Evolutionary conservation across 2,329 filamentous ascomycete genomes (phyloP), one percentile per base, ranked within the genome.

Genomic region (Chrysoporthe austroafricana): DNA sequence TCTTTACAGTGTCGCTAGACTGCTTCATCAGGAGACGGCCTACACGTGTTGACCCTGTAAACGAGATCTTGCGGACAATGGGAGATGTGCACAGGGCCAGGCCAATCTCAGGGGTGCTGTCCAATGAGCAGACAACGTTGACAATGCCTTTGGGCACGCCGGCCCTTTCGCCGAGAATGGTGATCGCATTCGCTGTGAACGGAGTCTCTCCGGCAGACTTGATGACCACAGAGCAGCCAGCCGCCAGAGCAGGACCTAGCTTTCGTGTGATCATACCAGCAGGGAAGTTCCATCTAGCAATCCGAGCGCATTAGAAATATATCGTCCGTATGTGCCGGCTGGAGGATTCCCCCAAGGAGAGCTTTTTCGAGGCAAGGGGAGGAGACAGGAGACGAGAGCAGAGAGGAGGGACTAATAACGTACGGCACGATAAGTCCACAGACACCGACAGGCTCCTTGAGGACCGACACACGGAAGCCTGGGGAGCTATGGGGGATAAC

Each of bases 151-250:
- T 4, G 1, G 54, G 54, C 3, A 57, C 5, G 18, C 54, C 54
- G 13, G 54, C 54, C 21, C 87, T 83, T 66, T 86, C 80, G 1
- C 86, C 88, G 43, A 92, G 83, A 74, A 90, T 87, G 1, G 87
- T 86, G 14, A 92, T 78, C 1, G 90, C 90, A 54, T 90, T 87
- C 3, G 87, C 85, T 48, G 88, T 90, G 74, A 90, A 88, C 0
- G 90, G 90, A 0, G 90, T 91, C 78, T 92, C 89, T 21, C 85
- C 84, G 0, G 90, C 88, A n/a, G 89, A 88, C 78, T 92, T 92
- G 63, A 86, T 85, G 4, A 92, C 89, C 13, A 91, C 86, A 1
- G 90, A 90, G 77, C 90, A 92, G 58, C 90, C 90, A 26, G 90
- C 90, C 14, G 90, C 90, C 39, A 92, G 80, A 0, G 85, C 86